A percentile compares a stretch with the other conserved stretches of the same genome.
Evolutionary conservation across 2,329 filamentous ascomycete genomes (phyloP).

Genomic region (Juglanconis sp.): DNA sequence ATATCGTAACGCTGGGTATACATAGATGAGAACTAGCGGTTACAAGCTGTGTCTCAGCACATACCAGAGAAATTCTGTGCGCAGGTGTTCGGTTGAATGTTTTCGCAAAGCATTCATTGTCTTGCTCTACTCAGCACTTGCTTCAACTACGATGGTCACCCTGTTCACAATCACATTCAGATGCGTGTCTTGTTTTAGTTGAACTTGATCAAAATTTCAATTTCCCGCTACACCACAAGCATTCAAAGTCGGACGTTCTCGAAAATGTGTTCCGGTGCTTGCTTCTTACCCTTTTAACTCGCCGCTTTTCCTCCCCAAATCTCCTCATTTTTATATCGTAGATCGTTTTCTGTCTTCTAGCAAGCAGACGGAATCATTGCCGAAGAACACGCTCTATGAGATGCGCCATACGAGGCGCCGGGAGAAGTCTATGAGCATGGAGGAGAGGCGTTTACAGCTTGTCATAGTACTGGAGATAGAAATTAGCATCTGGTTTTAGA

Average conservation of each 20-base stretch:
- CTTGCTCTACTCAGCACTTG: too few species aligned
- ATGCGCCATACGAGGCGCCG: constrained; percentile 35
- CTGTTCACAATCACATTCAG: background rate
- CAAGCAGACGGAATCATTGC: constrained; percentile 9
- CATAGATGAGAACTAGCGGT: too few species aligned
- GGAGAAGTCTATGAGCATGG: constrained; percentile 44
- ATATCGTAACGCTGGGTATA: too few species aligned
- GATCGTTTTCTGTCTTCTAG: constrained; percentile 22
- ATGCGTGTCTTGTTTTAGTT: background rate
- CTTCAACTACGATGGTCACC: background rate
- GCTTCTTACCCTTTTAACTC: constrained; percentile 33
- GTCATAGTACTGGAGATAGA: constrained; percentile 80
- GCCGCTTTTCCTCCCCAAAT: constrained; percentile 27
- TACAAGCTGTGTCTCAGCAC: too few species aligned
- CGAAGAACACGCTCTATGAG: constrained; percentile 38
- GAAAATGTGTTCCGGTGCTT: constrained; percentile 33
- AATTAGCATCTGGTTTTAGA: constrained; percentile 33
- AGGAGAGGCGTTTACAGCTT: constrained; percentile 74
- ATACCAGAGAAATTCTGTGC: too few species aligned
- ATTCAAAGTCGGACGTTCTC: constrained; percentile 32
- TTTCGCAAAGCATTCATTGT: too few species aligned
- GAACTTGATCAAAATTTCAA: constrained; percentile 20
- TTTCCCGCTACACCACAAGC: constrained; percentile 39
- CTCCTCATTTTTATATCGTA: constrained; percentile 12
- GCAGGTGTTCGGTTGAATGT: too few species aligned